Evolutionary conservation across 345 rosid genomes (phyloP).

Genomic region (Salix arbutifolia): DNA sequence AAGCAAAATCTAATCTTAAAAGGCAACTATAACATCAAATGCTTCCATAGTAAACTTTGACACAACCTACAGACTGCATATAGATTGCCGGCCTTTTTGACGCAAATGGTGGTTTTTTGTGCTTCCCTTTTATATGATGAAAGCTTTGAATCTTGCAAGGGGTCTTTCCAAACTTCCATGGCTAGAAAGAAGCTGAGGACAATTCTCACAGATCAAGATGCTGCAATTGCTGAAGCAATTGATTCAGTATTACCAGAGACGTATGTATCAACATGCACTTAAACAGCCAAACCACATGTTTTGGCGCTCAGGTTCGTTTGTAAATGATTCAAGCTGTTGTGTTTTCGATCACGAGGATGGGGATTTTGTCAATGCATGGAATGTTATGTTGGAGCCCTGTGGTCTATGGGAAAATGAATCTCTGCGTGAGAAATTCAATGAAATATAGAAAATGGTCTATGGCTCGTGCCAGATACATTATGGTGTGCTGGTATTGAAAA

Average conservation of each 20-base stretch:
- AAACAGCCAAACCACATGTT: slow-evolving; percentile 26
- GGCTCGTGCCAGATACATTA: slow-evolving; percentile 26
- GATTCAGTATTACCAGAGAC: slow-evolving; percentile 17
- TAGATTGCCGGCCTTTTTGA: slow-evolving; percentile 23
- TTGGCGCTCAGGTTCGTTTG: slow-evolving; percentile 21
- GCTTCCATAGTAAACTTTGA: slow-evolving; percentile 23
- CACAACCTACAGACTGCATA: slow-evolving; percentile 23
- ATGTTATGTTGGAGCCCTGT: slow-evolving; percentile 24
- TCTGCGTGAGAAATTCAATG: slow-evolving; percentile 23
- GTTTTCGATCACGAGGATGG: slow-evolving; percentile 27
- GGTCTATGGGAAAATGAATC: slow-evolving; percentile 28
- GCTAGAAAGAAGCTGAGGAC: slow-evolving; percentile 28
- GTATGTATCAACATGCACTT: slow-evolving; percentile 24
- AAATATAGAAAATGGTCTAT: slow-evolving; percentile 36
- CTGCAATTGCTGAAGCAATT: slow-evolving; percentile 20
- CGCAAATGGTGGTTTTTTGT: slow-evolving; percentile 35
- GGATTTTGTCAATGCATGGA: slow-evolving; percentile 32
- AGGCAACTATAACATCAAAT: too few relatives aligned
- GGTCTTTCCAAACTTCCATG: slow-evolving; percentile 34
- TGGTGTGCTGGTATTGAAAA: slow-evolving; percentile 28
- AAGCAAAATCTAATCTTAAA: too few relatives aligned
- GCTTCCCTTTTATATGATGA: slow-evolving; percentile 34
- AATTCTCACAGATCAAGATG: slow-evolving; percentile 33
- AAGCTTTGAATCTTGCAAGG: slow-evolving; percentile 30
- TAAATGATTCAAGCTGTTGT: slow-evolving; percentile 26